phyloP scores from a whole-genome alignment of 2,329 filamentous ascomycete species.

The Whalleya microplaca region DNA sequence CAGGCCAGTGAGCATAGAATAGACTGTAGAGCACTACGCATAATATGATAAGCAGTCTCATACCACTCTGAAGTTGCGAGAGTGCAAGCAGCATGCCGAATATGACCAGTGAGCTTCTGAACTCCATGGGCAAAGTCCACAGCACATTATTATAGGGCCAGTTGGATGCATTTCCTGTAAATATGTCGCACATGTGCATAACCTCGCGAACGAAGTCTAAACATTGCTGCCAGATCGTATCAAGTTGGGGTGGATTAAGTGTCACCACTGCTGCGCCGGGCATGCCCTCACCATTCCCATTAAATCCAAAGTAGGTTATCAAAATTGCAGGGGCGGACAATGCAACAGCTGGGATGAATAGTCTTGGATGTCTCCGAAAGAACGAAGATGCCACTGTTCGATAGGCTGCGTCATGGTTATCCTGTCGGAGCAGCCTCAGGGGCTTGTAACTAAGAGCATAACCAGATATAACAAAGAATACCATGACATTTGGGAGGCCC shows the following conservation, averaged over 20 bases:
- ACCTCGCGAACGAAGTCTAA: slow-evolving; percentile 17
- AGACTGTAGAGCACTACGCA: slow-evolving; percentile 30
- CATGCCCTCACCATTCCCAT: slow-evolving; percentile 15
- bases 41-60: slow-evolving; percentile 24
- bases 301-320: slow-evolving; percentile 27
- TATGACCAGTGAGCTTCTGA: slow-evolving; percentile 40
- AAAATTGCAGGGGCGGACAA: slow-evolving; percentile 22
- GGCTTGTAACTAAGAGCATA: slow-evolving; percentile 44
- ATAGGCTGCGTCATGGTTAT: slow-evolving; percentile 18
- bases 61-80: slow-evolving; percentile 23
- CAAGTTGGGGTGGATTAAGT: slow-evolving; percentile 20
- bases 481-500: slow-evolving; percentile 43
- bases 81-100: slow-evolving; percentile 40
- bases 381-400: slow-evolving; percentile 31
- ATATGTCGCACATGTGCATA: slow-evolving; percentile 24
- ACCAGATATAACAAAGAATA: slow-evolving; percentile 48
- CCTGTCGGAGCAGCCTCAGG: slow-evolving; percentile 33
- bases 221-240: slow-evolving; percentile 25
- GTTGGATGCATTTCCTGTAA: background rate
- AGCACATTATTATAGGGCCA: slow-evolving; percentile 39
- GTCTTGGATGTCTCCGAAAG: slow-evolving; percentile 33
- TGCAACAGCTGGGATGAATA: slow-evolving; percentile 33
- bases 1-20: slow-evolving; percentile 32
- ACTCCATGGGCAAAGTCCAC: slow-evolving; percentile 45
- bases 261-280: slow-evolving; percentile 23